phyloP scores from a whole-genome alignment of 441 rosid genomes.

The Aquilaria agallochum region DNA sequence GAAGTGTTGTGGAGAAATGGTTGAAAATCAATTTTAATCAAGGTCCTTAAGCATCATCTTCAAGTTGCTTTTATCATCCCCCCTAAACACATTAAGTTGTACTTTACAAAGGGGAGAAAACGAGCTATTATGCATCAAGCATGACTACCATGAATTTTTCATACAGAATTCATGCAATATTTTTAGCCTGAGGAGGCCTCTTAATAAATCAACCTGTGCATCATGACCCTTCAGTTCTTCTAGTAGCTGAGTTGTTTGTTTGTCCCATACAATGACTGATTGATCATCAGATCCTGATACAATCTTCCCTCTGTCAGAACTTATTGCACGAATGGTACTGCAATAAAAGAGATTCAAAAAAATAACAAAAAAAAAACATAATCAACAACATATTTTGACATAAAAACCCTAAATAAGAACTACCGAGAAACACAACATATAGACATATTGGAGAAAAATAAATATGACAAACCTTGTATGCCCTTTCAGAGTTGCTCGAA shows the following conservation, averaged over 20 bases:
- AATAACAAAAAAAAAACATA: background rate
- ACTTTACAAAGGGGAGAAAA: too few relatives aligned
- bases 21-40: too few relatives aligned
- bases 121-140: too few relatives aligned
- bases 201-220: constrained; percentile 60
- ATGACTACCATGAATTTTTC: too few relatives aligned
- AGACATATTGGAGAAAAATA: background rate
- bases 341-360: constrained; percentile 16
- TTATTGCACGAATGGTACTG: constrained; percentile 94
- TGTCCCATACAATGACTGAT: constrained; percentile 96
- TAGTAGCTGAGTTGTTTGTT: constrained; percentile 87
- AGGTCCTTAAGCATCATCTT: too few relatives aligned
- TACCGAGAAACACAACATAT: constrained; percentile 3
- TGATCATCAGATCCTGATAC: constrained; percentile 99
- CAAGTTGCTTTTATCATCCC: too few relatives aligned
- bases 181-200: too few relatives aligned
- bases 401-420: constrained; percentile 3
- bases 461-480: constrained; percentile 63
- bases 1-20: too few relatives aligned
- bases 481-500: constrained; percentile 89
- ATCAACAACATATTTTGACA: constrained; percentile 9
- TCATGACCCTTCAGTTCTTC: constrained; percentile 98
- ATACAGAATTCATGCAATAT: too few relatives aligned
- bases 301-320: constrained; percentile 96
- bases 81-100: too few relatives aligned